Evolutionary conservation across 306 rosid species (phyloP).

Genomic region (Glycine latifolia): DNA sequence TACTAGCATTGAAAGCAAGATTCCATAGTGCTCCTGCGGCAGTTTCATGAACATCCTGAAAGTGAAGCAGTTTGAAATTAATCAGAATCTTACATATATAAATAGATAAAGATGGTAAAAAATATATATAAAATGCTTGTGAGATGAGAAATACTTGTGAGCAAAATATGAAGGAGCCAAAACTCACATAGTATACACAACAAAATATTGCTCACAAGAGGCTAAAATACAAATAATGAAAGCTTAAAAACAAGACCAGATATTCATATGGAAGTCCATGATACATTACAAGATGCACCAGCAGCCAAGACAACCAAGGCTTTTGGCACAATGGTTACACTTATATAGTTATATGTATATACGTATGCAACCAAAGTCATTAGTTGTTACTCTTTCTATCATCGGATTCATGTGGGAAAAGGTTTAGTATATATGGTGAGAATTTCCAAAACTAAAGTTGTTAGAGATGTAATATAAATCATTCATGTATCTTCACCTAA

Average conservation of each 20-base stretch:
- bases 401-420: neutral
- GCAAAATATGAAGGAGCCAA: slow-evolving; percentile 9
- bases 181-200: neutral
- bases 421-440: neutral
- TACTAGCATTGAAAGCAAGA: slow-evolving; percentile 97
- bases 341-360: neutral
- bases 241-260: neutral
- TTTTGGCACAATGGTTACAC: neutral
- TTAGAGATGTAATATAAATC: neutral
- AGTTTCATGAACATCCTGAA: slow-evolving; percentile 99
- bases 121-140: neutral
- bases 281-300: slow-evolving; percentile 3
- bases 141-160: neutral
- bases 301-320: slow-evolving; percentile 1
- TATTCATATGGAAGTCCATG: slow-evolving; percentile 3
- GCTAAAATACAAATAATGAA: slow-evolving; percentile 27
- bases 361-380: slow-evolving; percentile 23
- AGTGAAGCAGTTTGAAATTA: slow-evolving; percentile 39
- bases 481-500: neutral
- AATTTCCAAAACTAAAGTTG: slow-evolving; percentile 13
- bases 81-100: slow-evolving; percentile 37
- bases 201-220: slow-evolving; percentile 9
- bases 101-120: slow-evolving; percentile 28
- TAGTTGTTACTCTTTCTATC: slow-evolving; percentile 15
- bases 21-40: slow-evolving; percentile 99